Evolutionary conservation across 2,329 filamentous ascomycete species (phyloP), one percentile per base, ranked within the genome.

Genomic region (Alternaria viburni): DNA sequence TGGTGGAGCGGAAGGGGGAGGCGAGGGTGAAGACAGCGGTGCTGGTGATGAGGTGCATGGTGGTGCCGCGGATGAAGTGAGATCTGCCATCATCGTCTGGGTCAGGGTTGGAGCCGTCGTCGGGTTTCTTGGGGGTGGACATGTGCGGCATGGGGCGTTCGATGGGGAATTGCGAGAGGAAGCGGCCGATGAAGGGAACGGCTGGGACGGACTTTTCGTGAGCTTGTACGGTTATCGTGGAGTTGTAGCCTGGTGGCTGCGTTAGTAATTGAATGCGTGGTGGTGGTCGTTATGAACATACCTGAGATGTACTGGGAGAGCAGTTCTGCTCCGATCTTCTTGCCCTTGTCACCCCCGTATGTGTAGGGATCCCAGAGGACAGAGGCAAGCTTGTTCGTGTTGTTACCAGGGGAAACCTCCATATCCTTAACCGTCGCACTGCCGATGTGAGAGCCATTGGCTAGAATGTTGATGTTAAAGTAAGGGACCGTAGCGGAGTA

Each of bases 231-330:
- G 89, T 91, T 47, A 98, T 81, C 19, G 89, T 93, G 1, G 92
- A 93, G 81, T 98, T 97, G 77, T 87, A 90, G 9, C 93, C 86
- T 88, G 58, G 1, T 23, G 1, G 30, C 3, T 3, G 10, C 2
- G 26, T 66, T 56, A 66, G 61, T 51, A 67, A 43, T 15, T 51
- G 19, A 6, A 10, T 52, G 36, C 0, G 50, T 28, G 64, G 15
- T 30, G 28, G 1, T 30, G 28, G 11, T 4, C 1, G 4, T 12
- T 5, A 28, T 5, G 26, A 1, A 30, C 28, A 51, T 74, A 87
- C 86, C 93, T 4, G 94, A 98, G 11, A 97, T 83, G 74, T 96
- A 98, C 71, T 92, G 89, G 3, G 93, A 97, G 10, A 98, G 80
- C 19, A 97, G 82, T 50, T 93, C 87, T 57, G 88, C 86, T 2